These are phyloP conservation scores for Aspergillus fumigatiaffinis DNA, from an alignment of 2,329 filamentous ascomycete genomes.

Conservation along the genomic window DNA sequence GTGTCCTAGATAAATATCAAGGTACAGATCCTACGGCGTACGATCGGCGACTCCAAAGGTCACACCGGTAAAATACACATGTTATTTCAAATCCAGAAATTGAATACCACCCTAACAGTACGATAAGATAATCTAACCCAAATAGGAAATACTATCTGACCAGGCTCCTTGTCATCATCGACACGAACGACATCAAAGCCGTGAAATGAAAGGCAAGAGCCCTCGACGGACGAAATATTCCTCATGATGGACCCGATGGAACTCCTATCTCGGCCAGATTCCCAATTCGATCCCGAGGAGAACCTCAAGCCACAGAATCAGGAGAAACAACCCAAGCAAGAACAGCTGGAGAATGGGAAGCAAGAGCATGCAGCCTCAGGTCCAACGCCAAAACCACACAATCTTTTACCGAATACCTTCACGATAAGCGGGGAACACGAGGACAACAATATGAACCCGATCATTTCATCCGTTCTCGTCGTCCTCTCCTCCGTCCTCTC, in stretches of 20 bases:
- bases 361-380: background rate
- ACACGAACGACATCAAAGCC: background rate
- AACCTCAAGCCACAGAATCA: background rate
- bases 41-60: background rate
- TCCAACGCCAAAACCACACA: background rate
- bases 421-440: background rate
- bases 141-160: background rate
- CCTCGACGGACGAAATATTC: background rate
- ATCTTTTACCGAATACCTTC: background rate
- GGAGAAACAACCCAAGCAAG: background rate
- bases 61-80: background rate
- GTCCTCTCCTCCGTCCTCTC: slow-evolving; percentile 2
- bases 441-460: background rate
- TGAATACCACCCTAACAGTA: background rate
- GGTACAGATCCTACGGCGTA: background rate
- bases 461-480: slow-evolving; percentile 6
- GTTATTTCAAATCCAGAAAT: background rate
- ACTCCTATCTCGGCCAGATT: background rate
- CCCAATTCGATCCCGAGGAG: background rate
- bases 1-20: background rate
- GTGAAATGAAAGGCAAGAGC: background rate
- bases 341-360: background rate
- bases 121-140: background rate
- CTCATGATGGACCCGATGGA: background rate
- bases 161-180: background rate